Evolutionary conservation across 1,139 yeast species (phyloP).

Genomic region (Saccharomycopsis hybrid): DNA sequence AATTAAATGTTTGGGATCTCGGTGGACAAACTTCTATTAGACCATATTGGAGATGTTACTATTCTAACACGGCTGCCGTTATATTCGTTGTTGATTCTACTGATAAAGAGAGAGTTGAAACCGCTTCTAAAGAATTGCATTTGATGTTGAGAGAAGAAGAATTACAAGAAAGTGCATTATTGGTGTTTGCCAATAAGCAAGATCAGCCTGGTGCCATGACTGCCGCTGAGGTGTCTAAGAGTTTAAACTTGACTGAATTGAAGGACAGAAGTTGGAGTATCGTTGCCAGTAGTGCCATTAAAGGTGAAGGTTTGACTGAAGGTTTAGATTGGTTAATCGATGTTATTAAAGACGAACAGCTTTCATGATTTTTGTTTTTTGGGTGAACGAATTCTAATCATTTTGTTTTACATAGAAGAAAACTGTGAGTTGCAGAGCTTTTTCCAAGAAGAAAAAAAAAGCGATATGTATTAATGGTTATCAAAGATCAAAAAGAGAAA

Average conservation of each 20-base stretch:
- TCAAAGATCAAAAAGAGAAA: no score
- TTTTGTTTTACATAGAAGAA: background rate
- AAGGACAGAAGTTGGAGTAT: constrained; percentile 98
- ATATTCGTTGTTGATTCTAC: constrained; percentile 97
- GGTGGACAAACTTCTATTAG: constrained; percentile 97
- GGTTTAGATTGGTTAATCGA: constrained; percentile 98
- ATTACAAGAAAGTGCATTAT: constrained; percentile 76
- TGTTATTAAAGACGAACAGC: constrained; percentile 87
- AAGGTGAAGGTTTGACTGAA: constrained; percentile 93
- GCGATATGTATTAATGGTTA: no score
- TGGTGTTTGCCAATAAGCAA: constrained; percentile 95
- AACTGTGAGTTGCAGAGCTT: background rate
- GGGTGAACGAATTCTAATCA: background rate
- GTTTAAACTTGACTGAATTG: constrained; percentile 75
- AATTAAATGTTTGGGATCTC: constrained; percentile 84
- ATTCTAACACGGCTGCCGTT: constrained; percentile 91
- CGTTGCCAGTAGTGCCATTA: constrained; percentile 92
- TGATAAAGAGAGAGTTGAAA: constrained; percentile 85
- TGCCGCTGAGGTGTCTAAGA: constrained; percentile 91
- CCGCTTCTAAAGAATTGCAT: constrained; percentile 83
- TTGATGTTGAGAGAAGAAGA: constrained; percentile 93
- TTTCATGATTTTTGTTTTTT: constrained; percentile 30
- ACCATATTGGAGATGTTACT: constrained; percentile 98
- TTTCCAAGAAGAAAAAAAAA: no score
- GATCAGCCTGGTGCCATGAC: constrained; percentile 94